These are phyloP conservation scores for Debaryomycetaceae sp. DNA, from an alignment of 1,139 yeast species.

Conservation along the genomic window DNA sequence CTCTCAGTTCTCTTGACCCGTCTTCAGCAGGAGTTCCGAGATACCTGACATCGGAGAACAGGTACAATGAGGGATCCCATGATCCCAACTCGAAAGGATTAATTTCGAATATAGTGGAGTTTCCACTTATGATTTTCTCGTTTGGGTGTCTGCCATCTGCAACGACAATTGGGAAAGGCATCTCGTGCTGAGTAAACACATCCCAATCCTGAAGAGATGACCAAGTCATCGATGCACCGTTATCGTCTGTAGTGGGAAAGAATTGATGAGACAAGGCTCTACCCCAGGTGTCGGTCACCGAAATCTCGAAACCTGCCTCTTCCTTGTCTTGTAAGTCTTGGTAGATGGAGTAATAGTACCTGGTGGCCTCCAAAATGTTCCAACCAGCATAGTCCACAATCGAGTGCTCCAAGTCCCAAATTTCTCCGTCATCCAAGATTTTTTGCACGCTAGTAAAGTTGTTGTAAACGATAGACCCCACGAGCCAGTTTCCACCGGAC, in stretches of 20 bases:
- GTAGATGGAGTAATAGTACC: slow-evolving; percentile 30
- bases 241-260: slow-evolving; percentile 16
- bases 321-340: slow-evolving; percentile 28
- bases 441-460: slow-evolving; percentile 38
- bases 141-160: slow-evolving; percentile 41
- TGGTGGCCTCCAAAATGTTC: slow-evolving; percentile 29
- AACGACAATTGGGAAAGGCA: slow-evolving; percentile 43
- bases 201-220: slow-evolving; percentile 27
- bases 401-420: slow-evolving; percentile 41
- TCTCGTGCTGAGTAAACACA: slow-evolving; percentile 27
- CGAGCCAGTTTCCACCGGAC: slow-evolving; percentile 45
- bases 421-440: slow-evolving; percentile 22
- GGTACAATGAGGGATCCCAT: slow-evolving; percentile 39
- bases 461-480: slow-evolving; percentile 36
- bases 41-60: slow-evolving; percentile 31
- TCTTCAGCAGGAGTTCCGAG: slow-evolving; percentile 31
- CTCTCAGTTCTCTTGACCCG: slow-evolving; percentile 22
- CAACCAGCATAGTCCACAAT: slow-evolving; percentile 40
- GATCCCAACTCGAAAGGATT: slow-evolving; percentile 43
- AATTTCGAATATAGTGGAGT: slow-evolving; percentile 41
- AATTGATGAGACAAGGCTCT: slow-evolving; percentile 39
- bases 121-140: slow-evolving; percentile 27
- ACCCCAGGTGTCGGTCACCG: slow-evolving; percentile 47
- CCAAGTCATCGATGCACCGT: slow-evolving; percentile 38
- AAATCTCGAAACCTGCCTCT: slow-evolving; percentile 33